Evolutionary conservation across 208 protist species (phyloP), one percentile per base, ranked within the genome.

Genomic region (Trichomonas vaginalis): DNA sequence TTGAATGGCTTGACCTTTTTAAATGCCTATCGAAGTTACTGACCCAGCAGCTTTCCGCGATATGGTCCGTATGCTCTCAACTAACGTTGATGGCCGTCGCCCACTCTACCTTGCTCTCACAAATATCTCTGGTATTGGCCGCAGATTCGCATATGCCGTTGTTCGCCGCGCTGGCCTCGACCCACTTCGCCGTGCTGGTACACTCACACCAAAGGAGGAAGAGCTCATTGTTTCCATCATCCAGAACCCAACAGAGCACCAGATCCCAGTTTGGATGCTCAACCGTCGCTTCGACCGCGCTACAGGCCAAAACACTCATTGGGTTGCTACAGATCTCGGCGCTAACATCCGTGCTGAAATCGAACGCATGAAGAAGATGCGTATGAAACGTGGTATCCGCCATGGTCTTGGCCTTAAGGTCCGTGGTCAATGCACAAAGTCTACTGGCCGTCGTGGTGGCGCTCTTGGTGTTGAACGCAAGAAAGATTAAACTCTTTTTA

Each of bases 381-480:
- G 92, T 82, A 61, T 62, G 51, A 80, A 87, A 39, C 49, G 95
- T 56, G 95, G 95, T 96, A 87, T 96, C 32, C 49, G 95, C n/a
- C 95, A 96, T 35, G n/a, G 46, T 42, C 62, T 80, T 17, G 47
- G 48, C 23, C 62, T 87, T 15, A 96, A 96, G 46, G 62, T 86
- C 42, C 51, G 95, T 87, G 95, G 95, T 42, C 95, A 96, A 35
- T 56, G 39, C 49, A 96, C 62, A 40, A 96, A 96, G 46, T 56
- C 95, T 21, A 96, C 51, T 15, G 95, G 95, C 40, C 49, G 62
- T 51, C 21, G 62, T 12, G 70, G 95, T 80, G 40, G 12, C 35
- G 51, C 92, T 80, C 47, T 95, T 49, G 92, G 92, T 95, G 47
- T 95, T n/a, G 92, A 92, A 51, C 86, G 86, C 46, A 92, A 92